Evolutionary conservation across 1,284 basidiomycete genomes (phyloP).

Genomic region (Pisolithus thermaeus): DNA sequence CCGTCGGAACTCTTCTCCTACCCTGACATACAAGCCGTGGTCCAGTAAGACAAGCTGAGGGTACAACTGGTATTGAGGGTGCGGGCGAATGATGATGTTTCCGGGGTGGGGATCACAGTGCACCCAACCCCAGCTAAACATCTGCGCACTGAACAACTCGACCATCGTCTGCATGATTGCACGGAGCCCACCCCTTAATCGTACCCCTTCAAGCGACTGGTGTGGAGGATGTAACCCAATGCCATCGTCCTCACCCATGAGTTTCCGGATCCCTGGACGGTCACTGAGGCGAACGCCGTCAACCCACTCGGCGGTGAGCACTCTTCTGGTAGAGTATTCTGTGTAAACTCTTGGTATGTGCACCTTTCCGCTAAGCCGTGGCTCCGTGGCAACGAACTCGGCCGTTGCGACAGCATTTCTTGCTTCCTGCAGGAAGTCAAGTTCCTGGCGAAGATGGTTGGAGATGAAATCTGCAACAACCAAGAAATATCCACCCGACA

Average conservation of each 20-base stretch:
- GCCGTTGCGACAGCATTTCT: constrained; percentile 60
- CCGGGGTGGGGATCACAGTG: constrained; percentile 80
- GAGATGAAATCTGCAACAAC: constrained; percentile 63
- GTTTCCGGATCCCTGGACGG: constrained; percentile 43
- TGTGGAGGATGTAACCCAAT: constrained; percentile 2
- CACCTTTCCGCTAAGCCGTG: constrained; percentile 62
- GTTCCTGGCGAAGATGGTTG: constrained; percentile 74
- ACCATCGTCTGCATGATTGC: constrained; percentile 76
- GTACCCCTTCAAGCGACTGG: constrained; percentile 22
- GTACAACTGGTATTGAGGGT: constrained; percentile 46
- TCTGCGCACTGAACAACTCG: constrained; percentile 77
- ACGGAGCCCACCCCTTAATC: constrained; percentile 58
- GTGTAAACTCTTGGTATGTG: constrained; percentile 77
- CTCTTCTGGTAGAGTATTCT: constrained; percentile 65
- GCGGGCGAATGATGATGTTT: constrained; percentile 77
- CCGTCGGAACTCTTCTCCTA: constrained; percentile 57
- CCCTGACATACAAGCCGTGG: constrained; percentile 79
- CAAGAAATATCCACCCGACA: not conserved
- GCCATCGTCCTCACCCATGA: constrained; percentile 49
- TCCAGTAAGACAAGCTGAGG: constrained; percentile 85
- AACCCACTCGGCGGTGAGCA: constrained; percentile 88
- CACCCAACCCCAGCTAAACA: constrained; percentile 86
- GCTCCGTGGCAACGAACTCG: constrained; percentile 54
- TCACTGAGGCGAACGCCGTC: constrained; percentile 78
- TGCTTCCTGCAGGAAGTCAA: constrained; percentile 75